Conservation (phyloP, 305 asterid genomes). For the Solanum hybrid region DNA sequence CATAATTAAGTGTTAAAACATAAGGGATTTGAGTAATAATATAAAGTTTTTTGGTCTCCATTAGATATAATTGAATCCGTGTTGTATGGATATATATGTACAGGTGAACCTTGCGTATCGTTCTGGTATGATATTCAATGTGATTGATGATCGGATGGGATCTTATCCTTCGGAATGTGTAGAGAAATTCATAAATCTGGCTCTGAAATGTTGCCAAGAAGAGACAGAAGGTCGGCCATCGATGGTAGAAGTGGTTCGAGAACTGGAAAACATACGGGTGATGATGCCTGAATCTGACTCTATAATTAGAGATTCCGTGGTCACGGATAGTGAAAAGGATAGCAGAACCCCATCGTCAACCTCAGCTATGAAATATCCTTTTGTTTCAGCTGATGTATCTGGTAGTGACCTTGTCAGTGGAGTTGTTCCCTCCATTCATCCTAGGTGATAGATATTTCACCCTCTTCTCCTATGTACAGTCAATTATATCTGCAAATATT, state of each 20-base stretch:
- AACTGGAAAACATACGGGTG: slow-evolving; percentile 59
- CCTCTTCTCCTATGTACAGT: neutral
- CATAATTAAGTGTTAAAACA: neutral
- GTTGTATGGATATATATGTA: slow-evolving; percentile 9
- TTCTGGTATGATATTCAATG: slow-evolving; percentile 59
- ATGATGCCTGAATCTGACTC: slow-evolving; percentile 65
- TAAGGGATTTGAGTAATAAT: neutral
- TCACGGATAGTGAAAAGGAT: slow-evolving; percentile 24
- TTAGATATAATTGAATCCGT: neutral
- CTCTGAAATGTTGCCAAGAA: slow-evolving; percentile 72
- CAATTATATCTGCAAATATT: neutral
- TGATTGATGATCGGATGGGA: slow-evolving; percentile 70
- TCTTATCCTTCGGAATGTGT: slow-evolving; percentile 81
- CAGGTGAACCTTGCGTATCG: slow-evolving; percentile 61
- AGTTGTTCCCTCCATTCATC: slow-evolving; percentile 40
- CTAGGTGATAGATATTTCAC: slow-evolving; percentile 43
- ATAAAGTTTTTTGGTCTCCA: neutral
- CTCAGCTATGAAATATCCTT: slow-evolving; percentile 27
- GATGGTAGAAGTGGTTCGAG: slow-evolving; percentile 68
- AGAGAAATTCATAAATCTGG: slow-evolving; percentile 54
- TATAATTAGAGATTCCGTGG: slow-evolving; percentile 22
- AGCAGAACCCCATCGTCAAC: slow-evolving; percentile 36
- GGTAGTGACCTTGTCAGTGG: slow-evolving; percentile 76
- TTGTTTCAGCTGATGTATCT: slow-evolving; percentile 44
- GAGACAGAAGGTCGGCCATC: slow-evolving; percentile 69